Evolutionary conservation across 2,329 filamentous ascomycete species (phyloP).

Genomic region (Biscogniauxia sp.): DNA sequence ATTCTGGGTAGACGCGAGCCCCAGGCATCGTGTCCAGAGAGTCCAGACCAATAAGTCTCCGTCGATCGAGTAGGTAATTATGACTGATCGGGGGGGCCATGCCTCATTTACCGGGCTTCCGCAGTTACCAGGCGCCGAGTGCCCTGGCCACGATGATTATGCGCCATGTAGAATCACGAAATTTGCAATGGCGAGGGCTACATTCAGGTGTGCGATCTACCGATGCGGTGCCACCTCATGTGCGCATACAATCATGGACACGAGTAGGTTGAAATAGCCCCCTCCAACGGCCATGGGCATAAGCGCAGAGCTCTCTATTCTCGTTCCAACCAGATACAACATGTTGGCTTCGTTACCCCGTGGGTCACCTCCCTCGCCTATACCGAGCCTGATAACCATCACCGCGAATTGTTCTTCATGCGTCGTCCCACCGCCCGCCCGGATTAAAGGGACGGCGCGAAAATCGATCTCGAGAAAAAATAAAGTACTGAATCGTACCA

Average conservation of each 20-base stretch:
- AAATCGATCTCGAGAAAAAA: neutral
- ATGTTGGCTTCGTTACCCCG: neutral
- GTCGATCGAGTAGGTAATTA: neutral
- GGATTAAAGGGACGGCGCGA: slow-evolving; percentile 1
- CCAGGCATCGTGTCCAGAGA: neutral
- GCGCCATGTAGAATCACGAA: neutral
- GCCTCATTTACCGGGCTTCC: neutral
- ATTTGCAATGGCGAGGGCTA: neutral
- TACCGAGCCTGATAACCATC: neutral
- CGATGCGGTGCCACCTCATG: neutral
- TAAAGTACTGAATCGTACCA: neutral
- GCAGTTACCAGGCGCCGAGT: neutral
- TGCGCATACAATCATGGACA: neutral
- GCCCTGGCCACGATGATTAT: neutral
- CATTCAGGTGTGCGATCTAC: neutral
- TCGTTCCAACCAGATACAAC: neutral
- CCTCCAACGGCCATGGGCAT: neutral
- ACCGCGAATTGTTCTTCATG: neutral
- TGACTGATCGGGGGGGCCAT: neutral
- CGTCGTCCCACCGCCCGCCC: neutral
- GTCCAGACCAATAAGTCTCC: neutral
- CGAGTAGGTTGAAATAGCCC: neutral
- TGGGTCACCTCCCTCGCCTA: neutral
- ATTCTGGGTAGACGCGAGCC: neutral
- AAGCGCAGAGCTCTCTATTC: neutral